Evolutionary conservation across 2,329 filamentous ascomycete species (phyloP), one percentile per base, ranked within the genome.

Genomic region (Pyricularia pennisetigena): DNA sequence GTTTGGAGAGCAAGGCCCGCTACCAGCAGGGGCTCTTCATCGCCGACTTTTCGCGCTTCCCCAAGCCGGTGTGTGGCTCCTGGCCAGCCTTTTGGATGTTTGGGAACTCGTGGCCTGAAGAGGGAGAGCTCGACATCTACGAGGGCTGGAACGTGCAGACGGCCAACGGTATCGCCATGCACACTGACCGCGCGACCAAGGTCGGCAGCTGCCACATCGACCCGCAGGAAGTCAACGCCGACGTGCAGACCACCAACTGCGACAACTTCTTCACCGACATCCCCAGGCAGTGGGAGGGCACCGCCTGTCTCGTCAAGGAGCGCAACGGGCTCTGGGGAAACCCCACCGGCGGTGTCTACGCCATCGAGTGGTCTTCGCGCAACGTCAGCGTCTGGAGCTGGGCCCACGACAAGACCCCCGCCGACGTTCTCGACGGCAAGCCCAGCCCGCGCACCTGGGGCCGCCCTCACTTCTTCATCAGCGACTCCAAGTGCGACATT

Each of bases 11-110:
- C 74, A 87, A 83, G 69, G 82, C 82, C 65, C 75, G 77, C 7
- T 93, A 90, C 79, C 86, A 82, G 70, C 82, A 87, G 69, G 90
- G 88, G 29, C 85, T 93, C 30, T 84, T 93, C 73, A 86, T 93
- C 62, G 81, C 89, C 63, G 87, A 92, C 74, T 85, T 93, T 71
- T 82, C 79, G 16, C 89, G 93, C 73, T 87, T 93, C 79, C 90
- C 90, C 32, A 82, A 80, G 68, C 82, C 83, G 10, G 79, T 82
- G 62, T 93, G 90, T 72, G 90, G 91, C 66, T 82, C 85, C 8
- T 93, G 90, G 90, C 90, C 90, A 4, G 88, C 90, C 78, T 83
- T 89, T 76, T 86, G 83, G 83, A 80, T 82, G 67, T 80, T 80
- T 65, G 83, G 83, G 35, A 72, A 77, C 49, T 75, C 81, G 70